Evolutionary conservation across 257 asterid species (phyloP), one percentile per base, ranked within the genome.

Genomic region (Rauvolfia tetraphylla): DNA sequence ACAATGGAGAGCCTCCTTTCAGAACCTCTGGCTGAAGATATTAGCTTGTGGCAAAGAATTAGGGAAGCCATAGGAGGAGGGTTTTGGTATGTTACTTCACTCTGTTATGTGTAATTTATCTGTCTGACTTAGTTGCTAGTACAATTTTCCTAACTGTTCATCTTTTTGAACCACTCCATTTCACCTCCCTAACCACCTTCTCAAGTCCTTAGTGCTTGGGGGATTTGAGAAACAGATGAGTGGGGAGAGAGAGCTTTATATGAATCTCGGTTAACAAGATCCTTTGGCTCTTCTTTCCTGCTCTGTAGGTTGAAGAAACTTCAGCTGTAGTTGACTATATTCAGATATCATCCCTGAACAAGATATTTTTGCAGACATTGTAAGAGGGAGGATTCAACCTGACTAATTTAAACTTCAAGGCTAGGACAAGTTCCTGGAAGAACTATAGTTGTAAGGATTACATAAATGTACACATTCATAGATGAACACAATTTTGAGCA

Each of bases 1-100:
- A 84, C 76, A 48, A 83, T 80, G 84, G 85, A 80, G 75, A 74
- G 76, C 76, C 84, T 87, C 75, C 81, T 88, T 58, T 82, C 89
- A 46, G 86, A 84, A 79, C 82, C 85, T 75, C 78, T 78, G 53
- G 53, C 69, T 10, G 84, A 69, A 41, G 86, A 76, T 72, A 78
- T 34, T 73, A 83, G 88, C 74, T 75, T 82, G 29, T 84, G 86
- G 84, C 80, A 72, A 75, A 84, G 89, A 82, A 79, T 84, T 34
- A 63, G 79, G 81, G 81, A 81, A 76, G 82, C 84, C 23, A 80
- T 79, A 75, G 80, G 56, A 62, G 78, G 78, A 22, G 69, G 59
- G 71, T 70, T 74, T 14, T 14, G 85, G 92, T 91, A 86, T 57
- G 71, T 77, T 68, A 62, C 72, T 73, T 42, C 54, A 72, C 76